Conservation (phyloP, 306 rosid genomes). For the Cucurbita ficifolia region DNA sequence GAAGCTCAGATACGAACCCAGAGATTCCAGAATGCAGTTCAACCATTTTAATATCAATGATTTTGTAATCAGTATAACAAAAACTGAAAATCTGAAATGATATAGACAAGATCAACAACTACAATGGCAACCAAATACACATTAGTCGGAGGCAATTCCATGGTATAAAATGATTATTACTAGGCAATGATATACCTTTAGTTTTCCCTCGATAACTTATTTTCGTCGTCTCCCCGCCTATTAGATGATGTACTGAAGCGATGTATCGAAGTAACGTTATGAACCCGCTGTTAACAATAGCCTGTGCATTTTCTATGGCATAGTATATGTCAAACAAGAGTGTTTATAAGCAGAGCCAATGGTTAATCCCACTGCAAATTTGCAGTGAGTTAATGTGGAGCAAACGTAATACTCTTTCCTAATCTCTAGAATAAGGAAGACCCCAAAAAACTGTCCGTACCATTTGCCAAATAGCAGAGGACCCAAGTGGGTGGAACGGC, state of each 20-base stretch:
- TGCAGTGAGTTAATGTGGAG: neutral
- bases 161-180: neutral
- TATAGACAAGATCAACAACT: neutral
- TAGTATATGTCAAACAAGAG: conserved; percentile 5
- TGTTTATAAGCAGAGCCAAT: neutral
- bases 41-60: neutral
- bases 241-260: neutral
- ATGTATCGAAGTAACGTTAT: neutral
- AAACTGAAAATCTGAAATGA: neutral
- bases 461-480: conserved; percentile 2
- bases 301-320: conserved; percentile 11
- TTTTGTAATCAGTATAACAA: neutral
- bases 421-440: conserved; percentile 2
- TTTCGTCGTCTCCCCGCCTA: neutral
- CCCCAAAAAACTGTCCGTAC: conserved; percentile 4
- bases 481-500: conserved; percentile 2
- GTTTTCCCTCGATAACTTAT: neutral
- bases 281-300: neutral
- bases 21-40: neutral
- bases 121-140: conserved; percentile 2
- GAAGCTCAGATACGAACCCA: neutral
- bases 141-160: neutral
- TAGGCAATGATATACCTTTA: neutral
- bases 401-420: conserved; percentile 6
- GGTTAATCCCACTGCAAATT: conserved; percentile 9